Base-by-base conservation (phyloP, 441 rosid genomes). In the Syzygium syzygioides region DNA sequence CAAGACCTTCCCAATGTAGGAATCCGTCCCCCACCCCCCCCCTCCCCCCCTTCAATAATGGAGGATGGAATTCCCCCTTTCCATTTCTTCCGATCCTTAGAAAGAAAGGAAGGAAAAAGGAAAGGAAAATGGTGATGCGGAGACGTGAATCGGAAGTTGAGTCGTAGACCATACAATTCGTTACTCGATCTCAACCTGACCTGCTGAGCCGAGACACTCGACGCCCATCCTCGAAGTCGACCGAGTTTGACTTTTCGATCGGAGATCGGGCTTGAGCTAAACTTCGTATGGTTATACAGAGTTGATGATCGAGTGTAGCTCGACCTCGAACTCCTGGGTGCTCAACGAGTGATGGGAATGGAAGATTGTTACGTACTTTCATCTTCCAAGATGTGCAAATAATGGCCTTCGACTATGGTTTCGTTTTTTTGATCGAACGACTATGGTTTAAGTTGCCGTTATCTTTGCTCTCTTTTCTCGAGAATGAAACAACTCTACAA, bases 11-110 rank as follows among this genome's bases (percentile, higher is more conserved):
- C 37, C 45, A 89, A 88, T 64, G 85, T 79, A 37, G 55, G 84
- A 62, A 57, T 62, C 76, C n/a, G 59, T 45, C 85, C 54, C 87
- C 41, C 4, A 34, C 64, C 88, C n/a, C 87, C 89, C 85, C 54
- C 87, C 41, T 1, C 3, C 64, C 88, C n/a, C 87, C 89, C 84
- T 79, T 87, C 92, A 89, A 90, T 86, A 88, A 90, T 90, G 86
- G 83, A 71, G 83, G 52, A 71, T 71, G n/a, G n/a, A 15, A 30
- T 11, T 13, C 50, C 50, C 50, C 50, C n/a, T 37, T 18, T 14
- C 50, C 52, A 3, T 37, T 71, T 20, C 83, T 71, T 71, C 50
- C 50, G 2, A 3, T 20, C 80, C 50, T 34, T 3, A 71, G 4
- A 56, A 71, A 18, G 3, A 32, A 19, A 20, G 3, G 14, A 11